These are phyloP conservation scores for Penicillium verrucosum DNA, from an alignment of 2,329 filamentous ascomycete species.

Conservation along the genomic window DNA sequence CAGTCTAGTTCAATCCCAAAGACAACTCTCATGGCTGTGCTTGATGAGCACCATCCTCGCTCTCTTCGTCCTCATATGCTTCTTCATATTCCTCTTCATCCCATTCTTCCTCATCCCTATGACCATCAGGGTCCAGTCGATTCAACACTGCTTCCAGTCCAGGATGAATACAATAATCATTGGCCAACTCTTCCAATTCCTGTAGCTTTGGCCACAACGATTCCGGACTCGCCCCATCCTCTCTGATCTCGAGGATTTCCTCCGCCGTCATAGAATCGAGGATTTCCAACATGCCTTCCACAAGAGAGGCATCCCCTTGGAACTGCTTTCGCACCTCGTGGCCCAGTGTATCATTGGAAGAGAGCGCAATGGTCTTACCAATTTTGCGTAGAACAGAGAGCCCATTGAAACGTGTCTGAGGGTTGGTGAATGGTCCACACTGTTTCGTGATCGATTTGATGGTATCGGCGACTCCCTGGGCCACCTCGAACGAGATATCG, in stretches of 20 bases:
- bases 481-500: slow-evolving; percentile 7
- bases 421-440: slow-evolving; percentile 2
- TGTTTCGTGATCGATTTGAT: slow-evolving; percentile 1
- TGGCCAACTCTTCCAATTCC: slow-evolving; percentile 10
- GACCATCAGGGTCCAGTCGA: background rate
- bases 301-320: slow-evolving; percentile 4
- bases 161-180: background rate
- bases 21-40: background rate
- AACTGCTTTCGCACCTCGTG: slow-evolving; percentile 16
- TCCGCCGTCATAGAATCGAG: background rate
- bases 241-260: slow-evolving; percentile 11
- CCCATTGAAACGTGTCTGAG: slow-evolving; percentile 15
- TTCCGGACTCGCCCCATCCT: background rate
- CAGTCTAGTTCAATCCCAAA: background rate
- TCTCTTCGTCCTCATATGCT: background rate
- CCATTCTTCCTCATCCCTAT: background rate
- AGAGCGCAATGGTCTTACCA: slow-evolving; percentile 17
- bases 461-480: background rate
- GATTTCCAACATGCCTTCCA: slow-evolving; percentile 10
- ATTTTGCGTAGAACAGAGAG: slow-evolving; percentile 19
- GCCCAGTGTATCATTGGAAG: slow-evolving; percentile 1
- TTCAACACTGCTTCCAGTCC: background rate
- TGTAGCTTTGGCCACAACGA: background rate
- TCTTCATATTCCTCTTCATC: background rate
- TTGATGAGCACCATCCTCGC: background rate